A percentile compares a stretch with the other conserved stretches of the same genome.
These are phyloP conservation scores for Diversispora epigaea DNA, from an alignment of 192 early-diverging fungal species.

Conservation along the genomic window DNA sequence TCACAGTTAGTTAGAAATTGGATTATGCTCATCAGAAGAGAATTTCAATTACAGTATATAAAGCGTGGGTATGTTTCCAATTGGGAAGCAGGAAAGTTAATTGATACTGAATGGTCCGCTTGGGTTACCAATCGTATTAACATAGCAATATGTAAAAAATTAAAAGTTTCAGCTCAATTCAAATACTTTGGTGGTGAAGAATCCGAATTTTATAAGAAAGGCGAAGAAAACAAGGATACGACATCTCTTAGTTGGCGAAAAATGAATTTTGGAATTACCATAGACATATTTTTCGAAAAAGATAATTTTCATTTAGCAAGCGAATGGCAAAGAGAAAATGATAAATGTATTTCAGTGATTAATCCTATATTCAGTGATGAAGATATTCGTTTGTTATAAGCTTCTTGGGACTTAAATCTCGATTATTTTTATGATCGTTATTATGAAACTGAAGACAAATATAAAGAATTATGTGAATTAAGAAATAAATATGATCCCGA, in stretches of 20 bases:
- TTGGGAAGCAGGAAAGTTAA: neutral
- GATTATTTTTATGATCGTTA: neutral
- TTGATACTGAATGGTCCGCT: neutral
- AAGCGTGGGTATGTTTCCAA: neutral
- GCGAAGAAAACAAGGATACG: neutral
- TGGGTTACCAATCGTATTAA: neutral
- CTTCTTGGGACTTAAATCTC: neutral
- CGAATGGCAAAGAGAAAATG: neutral
- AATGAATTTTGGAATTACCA: neutral
- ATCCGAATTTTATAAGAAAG: neutral
- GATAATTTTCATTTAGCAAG: neutral
- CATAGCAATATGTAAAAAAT: neutral
- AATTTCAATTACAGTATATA: constrained; percentile 1
- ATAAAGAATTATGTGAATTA: neutral
- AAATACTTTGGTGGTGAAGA: neutral
- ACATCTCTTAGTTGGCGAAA: neutral
- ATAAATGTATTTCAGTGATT: neutral
- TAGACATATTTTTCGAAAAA: neutral
- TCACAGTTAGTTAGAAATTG: neutral
- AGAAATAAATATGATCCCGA: neutral
- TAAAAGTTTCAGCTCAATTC: neutral
- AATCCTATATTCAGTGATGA: neutral
- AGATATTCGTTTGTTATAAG: neutral
- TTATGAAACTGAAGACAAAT: neutral
- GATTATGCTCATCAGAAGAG: neutral